These are phyloP conservation scores for Gossypium thurberi DNA, from an alignment of 345 rosid genomes.

Conservation along the genomic window DNA sequence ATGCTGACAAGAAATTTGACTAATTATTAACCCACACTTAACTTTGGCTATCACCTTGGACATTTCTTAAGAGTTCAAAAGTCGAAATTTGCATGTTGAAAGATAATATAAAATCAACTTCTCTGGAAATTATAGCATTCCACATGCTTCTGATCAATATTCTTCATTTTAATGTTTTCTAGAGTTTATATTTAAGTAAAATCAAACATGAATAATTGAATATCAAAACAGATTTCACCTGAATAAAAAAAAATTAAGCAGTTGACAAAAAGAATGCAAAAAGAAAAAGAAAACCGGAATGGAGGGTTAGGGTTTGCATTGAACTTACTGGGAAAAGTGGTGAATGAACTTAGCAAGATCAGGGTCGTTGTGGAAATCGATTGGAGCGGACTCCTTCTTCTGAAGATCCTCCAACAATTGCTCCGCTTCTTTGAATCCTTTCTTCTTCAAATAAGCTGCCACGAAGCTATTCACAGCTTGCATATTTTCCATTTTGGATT, in stretches of 20 bases:
- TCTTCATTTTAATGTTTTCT: background rate
- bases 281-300: background rate
- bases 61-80: background rate
- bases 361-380: constrained; percentile 57
- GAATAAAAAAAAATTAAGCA: background rate
- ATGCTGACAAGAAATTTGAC: background rate
- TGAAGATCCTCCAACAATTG: constrained; percentile 62
- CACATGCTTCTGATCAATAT: background rate
- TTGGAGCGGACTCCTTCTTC: constrained; percentile 27
- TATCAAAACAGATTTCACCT: background rate
- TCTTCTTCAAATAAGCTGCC: constrained; percentile 78
- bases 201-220: background rate
- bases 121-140: background rate
- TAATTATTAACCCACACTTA: background rate
- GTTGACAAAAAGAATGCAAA: background rate
- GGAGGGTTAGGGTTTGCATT: background rate
- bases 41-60: background rate
- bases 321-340: constrained; percentile 58
- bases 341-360: constrained; percentile 67
- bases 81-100: background rate
- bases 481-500: constrained; percentile 45
- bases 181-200: background rate
- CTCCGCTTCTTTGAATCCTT: constrained; percentile 68
- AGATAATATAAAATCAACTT: background rate
- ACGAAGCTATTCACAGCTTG: constrained; percentile 51